Percentiles rank a stretch among this genome's conserved stretches.
phyloP scores from a whole-genome alignment of 129 eudicot genomes.

The Silybum marianum region DNA sequence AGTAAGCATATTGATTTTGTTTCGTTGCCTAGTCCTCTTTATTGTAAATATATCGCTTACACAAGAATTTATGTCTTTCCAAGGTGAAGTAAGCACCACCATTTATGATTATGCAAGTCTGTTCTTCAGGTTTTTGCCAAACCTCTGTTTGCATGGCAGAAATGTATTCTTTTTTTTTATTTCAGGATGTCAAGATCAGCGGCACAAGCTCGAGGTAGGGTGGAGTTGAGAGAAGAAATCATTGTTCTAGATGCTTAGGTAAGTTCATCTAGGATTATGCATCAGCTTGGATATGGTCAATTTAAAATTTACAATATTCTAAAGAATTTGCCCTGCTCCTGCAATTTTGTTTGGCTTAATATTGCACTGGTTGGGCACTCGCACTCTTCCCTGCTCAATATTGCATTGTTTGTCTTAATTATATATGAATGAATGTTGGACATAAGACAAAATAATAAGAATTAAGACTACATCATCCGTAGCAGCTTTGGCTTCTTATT shows the following conservation, averaged over 20 bases:
- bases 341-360: too few species aligned
- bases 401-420: not conserved
- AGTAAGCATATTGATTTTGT: constrained; percentile 61
- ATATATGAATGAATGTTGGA: not conserved
- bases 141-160: not conserved
- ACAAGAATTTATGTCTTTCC: constrained; percentile 81
- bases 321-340: too few species aligned
- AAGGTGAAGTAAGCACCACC: constrained; percentile 46
- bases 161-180: not conserved
- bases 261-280: constrained; percentile 28
- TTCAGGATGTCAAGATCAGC: constrained; percentile 82
- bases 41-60: constrained; percentile 87
- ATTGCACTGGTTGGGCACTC: too few species aligned
- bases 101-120: not conserved
- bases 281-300: not conserved
- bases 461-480: not conserved
- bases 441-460: not conserved
- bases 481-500: too few species aligned
- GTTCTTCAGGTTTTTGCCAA: not conserved
- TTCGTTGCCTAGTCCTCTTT: constrained; percentile 81
- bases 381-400: too few species aligned
- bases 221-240: constrained; percentile 84
- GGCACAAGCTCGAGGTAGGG: constrained; percentile 94
- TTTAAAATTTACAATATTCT: too few species aligned
- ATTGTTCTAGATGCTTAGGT: constrained; percentile 86